Percentiles rank a stretch among this genome's conserved stretches.
phyloP scores from a whole-genome alignment of 371 early-diverging fungal species.

The Haplosporangium sp. region DNA sequence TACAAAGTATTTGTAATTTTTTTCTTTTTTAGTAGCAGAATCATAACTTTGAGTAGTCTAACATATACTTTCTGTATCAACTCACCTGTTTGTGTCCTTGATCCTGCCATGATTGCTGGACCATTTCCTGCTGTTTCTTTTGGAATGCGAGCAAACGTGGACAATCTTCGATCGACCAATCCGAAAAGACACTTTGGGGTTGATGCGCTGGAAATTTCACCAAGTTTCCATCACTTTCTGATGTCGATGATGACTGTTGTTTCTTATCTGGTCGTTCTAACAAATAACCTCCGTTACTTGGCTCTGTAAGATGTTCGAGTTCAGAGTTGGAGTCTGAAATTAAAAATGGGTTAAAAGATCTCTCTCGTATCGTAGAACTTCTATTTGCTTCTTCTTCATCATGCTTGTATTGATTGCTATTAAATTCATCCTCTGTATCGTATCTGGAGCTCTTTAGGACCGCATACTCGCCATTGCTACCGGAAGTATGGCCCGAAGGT shows the following conservation, averaged over 20 bases:
- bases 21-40: not conserved
- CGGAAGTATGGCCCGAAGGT: not conserved
- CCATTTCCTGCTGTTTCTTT: conserved; percentile 7
- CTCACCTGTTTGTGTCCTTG: conserved; percentile 5
- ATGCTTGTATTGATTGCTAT: not conserved
- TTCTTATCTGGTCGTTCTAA: not conserved
- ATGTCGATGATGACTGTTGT: not conserved
- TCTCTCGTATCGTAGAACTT: not conserved
- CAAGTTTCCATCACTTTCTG: not conserved
- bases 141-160: conserved; percentile 23
- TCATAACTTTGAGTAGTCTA: not conserved
- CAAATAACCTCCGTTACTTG: not conserved
- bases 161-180: conserved; percentile 34
- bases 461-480: not conserved
- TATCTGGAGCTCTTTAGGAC: conserved; percentile 34
- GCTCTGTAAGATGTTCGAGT: not conserved
- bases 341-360: conserved; percentile 12
- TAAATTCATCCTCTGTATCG: conserved; percentile 2
- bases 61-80: not conserved
- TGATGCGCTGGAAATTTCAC: conserved; percentile 1
- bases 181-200: conserved; percentile 37
- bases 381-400: not conserved
- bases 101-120: not conserved
- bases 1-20: not conserved
- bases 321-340: not conserved